These are phyloP conservation scores for Penicillium palitans DNA, from an alignment of 2,329 filamentous ascomycete genomes.

Conservation along the genomic window DNA sequence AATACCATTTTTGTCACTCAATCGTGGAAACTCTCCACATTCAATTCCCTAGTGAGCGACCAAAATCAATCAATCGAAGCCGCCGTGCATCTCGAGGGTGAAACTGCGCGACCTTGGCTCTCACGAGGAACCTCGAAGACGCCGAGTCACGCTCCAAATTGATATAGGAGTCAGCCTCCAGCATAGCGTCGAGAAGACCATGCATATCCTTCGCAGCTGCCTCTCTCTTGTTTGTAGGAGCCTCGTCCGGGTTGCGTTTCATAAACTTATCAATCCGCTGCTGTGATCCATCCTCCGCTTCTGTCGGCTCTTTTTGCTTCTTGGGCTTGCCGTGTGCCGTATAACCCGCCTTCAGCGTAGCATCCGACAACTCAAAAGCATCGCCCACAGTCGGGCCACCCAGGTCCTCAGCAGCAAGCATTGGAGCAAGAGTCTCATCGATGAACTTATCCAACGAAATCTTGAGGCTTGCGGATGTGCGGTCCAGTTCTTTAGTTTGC, in stretches of 20 bases:
- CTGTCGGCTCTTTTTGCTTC: constrained; percentile 32
- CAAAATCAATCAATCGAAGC: constrained; percentile 56
- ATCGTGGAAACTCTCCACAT: background rate
- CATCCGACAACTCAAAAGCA: constrained; percentile 63
- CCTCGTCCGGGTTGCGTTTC: constrained; percentile 35
- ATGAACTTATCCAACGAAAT: constrained; percentile 69
- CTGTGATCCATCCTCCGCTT: constrained; percentile 41
- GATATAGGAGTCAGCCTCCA: constrained; percentile 52
- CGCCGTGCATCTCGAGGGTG: constrained; percentile 56
- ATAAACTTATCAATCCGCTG: constrained; percentile 55
- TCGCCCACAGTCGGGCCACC: constrained; percentile 81
- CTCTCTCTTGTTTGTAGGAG: constrained; percentile 47
- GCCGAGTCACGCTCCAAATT: constrained; percentile 53
- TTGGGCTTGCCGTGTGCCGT: constrained; percentile 53
- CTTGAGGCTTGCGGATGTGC: constrained; percentile 61
- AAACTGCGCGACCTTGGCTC: constrained; percentile 58
- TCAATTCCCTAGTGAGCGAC: constrained; percentile 38
- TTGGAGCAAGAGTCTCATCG: constrained; percentile 66
- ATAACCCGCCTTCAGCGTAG: constrained; percentile 54
- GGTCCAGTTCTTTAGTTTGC: constrained; percentile 61
- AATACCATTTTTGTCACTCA: constrained; percentile 13
- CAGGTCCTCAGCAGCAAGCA: constrained; percentile 80
- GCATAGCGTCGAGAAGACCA: constrained; percentile 48
- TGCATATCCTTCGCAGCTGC: constrained; percentile 51
- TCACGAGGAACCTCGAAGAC: constrained; percentile 54